Evolutionary conservation across 805 yeast species (phyloP).

Genomic region (Ogataea naganishii): DNA sequence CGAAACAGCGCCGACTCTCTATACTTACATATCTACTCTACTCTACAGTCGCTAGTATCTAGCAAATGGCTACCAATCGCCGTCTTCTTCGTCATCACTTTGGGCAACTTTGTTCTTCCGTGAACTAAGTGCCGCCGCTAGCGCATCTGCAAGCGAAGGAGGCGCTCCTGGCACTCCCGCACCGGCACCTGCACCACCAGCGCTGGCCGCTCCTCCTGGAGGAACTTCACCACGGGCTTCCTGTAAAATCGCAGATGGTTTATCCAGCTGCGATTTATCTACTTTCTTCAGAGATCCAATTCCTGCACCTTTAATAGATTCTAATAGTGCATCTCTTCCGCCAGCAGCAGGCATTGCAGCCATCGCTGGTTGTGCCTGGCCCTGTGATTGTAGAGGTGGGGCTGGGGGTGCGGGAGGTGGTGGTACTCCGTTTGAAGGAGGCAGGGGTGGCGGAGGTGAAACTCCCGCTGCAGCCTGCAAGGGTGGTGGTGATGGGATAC

Average conservation of each 20-base stretch:
- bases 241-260: slow-evolving; percentile 62
- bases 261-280: slow-evolving; percentile 77
- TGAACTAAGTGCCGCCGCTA: slow-evolving; percentile 75
- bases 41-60: too few relatives aligned
- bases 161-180: slow-evolving; percentile 46
- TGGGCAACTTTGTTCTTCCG: slow-evolving; percentile 76
- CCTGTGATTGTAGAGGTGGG: slow-evolving; percentile 18
- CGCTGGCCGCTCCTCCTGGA: slow-evolving; percentile 22
- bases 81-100: slow-evolving; percentile 80
- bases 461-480: slow-evolving; percentile 7
- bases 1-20: too few relatives aligned
- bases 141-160: slow-evolving; percentile 72
- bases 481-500: slow-evolving; percentile 11
- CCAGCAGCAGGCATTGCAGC: slow-evolving; percentile 34
- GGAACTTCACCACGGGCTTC: slow-evolving; percentile 63
- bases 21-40: too few relatives aligned
- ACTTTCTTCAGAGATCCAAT: slow-evolving; percentile 61
- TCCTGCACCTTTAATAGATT: slow-evolving; percentile 81
- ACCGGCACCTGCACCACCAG: slow-evolving; percentile 28
- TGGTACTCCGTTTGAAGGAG: slow-evolving; percentile 14
- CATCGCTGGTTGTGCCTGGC: slow-evolving; percentile 27
- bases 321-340: slow-evolving; percentile 73
- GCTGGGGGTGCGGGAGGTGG: slow-evolving; percentile 29
- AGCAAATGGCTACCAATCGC: slow-evolving; percentile 53
- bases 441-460: slow-evolving; percentile 24